A percentile compares a stretch with the other conserved stretches of the same genome.
phyloP scores from a whole-genome alignment of 2,329 filamentous ascomycete genomes.

The Colletotrichum sidae region DNA sequence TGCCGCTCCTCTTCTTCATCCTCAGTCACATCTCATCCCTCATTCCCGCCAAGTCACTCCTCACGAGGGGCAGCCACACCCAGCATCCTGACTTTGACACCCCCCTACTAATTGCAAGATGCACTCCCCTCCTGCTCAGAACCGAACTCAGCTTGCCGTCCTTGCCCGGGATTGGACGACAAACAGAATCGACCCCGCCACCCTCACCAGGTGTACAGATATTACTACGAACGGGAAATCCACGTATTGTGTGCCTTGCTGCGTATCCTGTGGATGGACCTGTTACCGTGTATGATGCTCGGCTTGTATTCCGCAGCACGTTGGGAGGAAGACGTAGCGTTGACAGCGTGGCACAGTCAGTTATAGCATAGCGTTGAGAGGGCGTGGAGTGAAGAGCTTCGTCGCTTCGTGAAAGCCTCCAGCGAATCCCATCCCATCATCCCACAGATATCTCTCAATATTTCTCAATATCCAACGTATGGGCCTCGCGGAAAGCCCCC shows the following conservation, averaged over 20 bases:
- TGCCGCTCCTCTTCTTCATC: neutral
- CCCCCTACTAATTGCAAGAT: slow-evolving; percentile 7
- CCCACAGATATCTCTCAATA: too few species aligned
- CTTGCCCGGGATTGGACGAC: slow-evolving; percentile 35
- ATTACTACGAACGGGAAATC: slow-evolving; percentile 15
- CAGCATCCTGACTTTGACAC: slow-evolving; percentile 26
- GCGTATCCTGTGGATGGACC: too few species aligned
- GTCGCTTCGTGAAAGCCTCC: too few species aligned
- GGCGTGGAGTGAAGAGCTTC: too few species aligned
- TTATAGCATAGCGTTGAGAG: too few species aligned
- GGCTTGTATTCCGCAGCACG: too few species aligned
- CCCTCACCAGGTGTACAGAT: slow-evolving; percentile 24
- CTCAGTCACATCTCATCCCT: slow-evolving; percentile 37
- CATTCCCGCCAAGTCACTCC: slow-evolving; percentile 33
- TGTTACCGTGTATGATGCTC: too few species aligned
- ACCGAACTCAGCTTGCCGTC: slow-evolving; percentile 27
- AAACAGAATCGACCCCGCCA: slow-evolving; percentile 37
- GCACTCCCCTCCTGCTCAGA: slow-evolving; percentile 34
- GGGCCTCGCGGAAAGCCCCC: too few species aligned
- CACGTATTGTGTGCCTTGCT: slow-evolving; percentile 16
- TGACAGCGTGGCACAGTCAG: too few species aligned
- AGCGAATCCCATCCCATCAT: too few species aligned
- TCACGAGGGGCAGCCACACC: slow-evolving; percentile 20
- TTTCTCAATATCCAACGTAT: too few species aligned
- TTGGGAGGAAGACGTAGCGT: too few species aligned